Conservation (phyloP, 345 rosid genomes). For the Sisymbrium altissimum region DNA sequence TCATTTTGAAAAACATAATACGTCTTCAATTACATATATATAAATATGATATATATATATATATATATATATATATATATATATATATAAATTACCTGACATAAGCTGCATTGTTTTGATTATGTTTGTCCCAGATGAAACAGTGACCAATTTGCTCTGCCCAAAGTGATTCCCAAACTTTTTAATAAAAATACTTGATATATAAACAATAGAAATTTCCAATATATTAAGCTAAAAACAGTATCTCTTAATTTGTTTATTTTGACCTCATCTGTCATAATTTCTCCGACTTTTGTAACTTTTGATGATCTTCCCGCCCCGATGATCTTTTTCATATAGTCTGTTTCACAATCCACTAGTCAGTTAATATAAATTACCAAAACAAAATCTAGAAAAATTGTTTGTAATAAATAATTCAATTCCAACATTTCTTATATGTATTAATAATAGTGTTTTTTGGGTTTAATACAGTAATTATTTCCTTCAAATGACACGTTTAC, state of each 20-base stretch:
- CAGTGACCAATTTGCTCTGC: slow-evolving; percentile 65
- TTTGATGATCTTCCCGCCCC: slow-evolving; percentile 65
- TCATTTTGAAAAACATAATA: background rate
- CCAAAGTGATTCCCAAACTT: background rate
- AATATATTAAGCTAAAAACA: background rate
- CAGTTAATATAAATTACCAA: background rate
- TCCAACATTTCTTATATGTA: background rate
- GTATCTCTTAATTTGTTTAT: background rate
- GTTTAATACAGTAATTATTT: background rate
- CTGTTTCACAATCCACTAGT: slow-evolving; percentile 34
- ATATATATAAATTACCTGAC: slow-evolving; percentile 53
- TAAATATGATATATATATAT: no score
- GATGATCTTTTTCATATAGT: slow-evolving; percentile 67
- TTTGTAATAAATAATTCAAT: background rate
- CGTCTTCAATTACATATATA: background rate
- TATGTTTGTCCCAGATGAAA: slow-evolving; percentile 65
- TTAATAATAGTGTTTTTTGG: background rate
- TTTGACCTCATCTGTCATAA: slow-evolving; percentile 77
- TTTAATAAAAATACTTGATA: background rate
- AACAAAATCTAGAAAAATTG: background rate
- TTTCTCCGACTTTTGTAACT: slow-evolving; percentile 70
- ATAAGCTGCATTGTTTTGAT: slow-evolving; percentile 84
- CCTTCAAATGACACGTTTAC: background rate
- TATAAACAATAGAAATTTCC: background rate
- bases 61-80: background rate